Base-by-base conservation (phyloP, 768 basidiomycete species). In the Agaricus subrufescens region DNA sequence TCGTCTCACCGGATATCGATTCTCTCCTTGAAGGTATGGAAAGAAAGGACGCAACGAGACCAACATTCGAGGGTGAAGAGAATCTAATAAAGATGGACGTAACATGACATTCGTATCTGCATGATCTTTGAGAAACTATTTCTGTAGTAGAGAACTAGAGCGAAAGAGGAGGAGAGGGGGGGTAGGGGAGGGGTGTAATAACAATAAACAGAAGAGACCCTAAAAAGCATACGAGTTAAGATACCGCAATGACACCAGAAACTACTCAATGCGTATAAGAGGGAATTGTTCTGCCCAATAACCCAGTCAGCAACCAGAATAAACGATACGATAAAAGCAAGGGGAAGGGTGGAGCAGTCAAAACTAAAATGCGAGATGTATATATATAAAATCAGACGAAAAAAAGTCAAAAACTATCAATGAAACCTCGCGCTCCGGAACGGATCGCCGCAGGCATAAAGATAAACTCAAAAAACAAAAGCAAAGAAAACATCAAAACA, bases 1-100 rank as follows among this genome's bases (percentile, higher is more conserved):
- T 90, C 25, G 86, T 87, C 37, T 88, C 92, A 0, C 94, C 94
- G 0, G 84, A 97, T 63, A 75, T 96, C 19, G 89, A 94, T 46
- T 71, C 81, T 0, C 74, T 97, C 26, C 73, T 97, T 8, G 65
- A 74, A 6, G 83, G 85, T 11, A 78, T 94, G 77, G 84, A 86
- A 49, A 60, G 71, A 25, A 75, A 76, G 15, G 83, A 86, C 50
- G 66, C 65, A 29, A 62, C 63, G 4, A 61, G 69, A 11, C 50
- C 53, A 14, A 39, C 61, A 5, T 63, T 74, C 15, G 73, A 77
- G 26, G 73, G 73, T 11, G 79, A 81, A 48, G 72, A 77, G 27
- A 71, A 71, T 47, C 67, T 87, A 26, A 73, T 86, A 50, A 75
- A 72, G 58, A 86, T 87, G 78, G 83, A 86, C 27, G 45, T 53